Base-by-base conservation (phyloP, 176 grass and related monocot genomes). In the Tuctoria greenei region DNA sequence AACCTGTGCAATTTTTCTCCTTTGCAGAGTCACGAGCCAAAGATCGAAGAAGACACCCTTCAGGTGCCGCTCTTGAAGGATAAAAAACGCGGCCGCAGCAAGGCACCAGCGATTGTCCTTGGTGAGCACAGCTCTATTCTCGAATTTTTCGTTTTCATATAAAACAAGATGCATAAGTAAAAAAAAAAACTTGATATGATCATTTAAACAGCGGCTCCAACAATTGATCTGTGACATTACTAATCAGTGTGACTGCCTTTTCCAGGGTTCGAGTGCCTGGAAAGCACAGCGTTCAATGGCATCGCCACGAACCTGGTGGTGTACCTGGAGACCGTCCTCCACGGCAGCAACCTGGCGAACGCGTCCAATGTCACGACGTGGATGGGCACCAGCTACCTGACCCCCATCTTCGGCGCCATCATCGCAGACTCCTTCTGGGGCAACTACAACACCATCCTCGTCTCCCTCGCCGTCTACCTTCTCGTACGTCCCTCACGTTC, bases 391-490 rank as follows among this genome's bases (percentile, higher is more conserved):
- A 77, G 84, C 59, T 91, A 81, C 61, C 72, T 91, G 6, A 81
- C 81, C 9, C 88, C 89, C 27, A 72, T 91, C 66, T 44, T 91
- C 41, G 89, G 89, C 64, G 89, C 89, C 38, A n/a, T 91, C 61
- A 15, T 88, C 57, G 85, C 89, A 37, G 89, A 88, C 82, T 79
- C 85, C 4, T 91, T 87, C 77, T 77, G 60, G 69, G 89, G 89
- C 64, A 81, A 86, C 78, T 84, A 86, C 72, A 80, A 84, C 66
- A 86, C 76, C 61, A 93, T 93, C 77, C 49, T 89, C 54, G 28
- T 81, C 70, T 89, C 86, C 46, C 77, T 84, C 38, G 16, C 41
- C 40, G 24, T 89, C 49, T 93, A 93, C 87, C 86, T 93, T 6
- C 39, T 78, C n/a, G 86, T 85, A 81, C 20, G 77, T 52, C 4